Evolutionary conservation across 2,329 filamentous ascomycete genomes (phyloP), one percentile per base, ranked within the genome.

Genomic region (Diaporthe eres): DNA sequence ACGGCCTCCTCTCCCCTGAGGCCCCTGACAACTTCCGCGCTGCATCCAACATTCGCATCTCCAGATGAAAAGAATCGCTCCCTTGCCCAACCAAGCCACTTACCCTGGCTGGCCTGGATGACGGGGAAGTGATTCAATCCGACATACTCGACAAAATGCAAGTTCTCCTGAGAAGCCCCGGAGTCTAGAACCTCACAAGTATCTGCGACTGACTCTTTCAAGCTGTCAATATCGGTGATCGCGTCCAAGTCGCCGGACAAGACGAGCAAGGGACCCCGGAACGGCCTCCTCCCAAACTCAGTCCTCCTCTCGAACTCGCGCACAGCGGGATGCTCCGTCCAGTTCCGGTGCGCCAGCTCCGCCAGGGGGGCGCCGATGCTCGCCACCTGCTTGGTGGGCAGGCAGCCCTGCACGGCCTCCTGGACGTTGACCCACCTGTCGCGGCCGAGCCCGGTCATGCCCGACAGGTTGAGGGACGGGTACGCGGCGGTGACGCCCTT

Each of bases 361-460:
- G 25, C 42, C 25, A 34, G 17, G 5, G 42, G 25, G 2, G 61
- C 61, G 25, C 61, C 61, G 25, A 49, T 44, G 10, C 61, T 44
- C 61, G 61, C 44, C 0, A 65, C 61, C 19, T 65, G 61, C 25
- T 65, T 65, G 3, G 67, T 71, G 31, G 67, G 67, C 31, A 71
- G 28, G 67, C 67, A 71, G 28, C 67, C 67, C 47, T 71, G 67
- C 31, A 71, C 53, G n/a, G 47, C 51, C 47, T 51, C 65, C 47
- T 53, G 47, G 22, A 71, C 67, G 10, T 71, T 71, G 25, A 53
- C 49, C 49, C 47, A 71, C 39, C 67, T 53, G 31, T 71, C 67
- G 13, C 53, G 39, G 34, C 47, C 67, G 17, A 53, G 47, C 34
- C 39, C 67, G 15, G 67, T 57, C 47, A 71, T 71, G 67, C 67